phyloP scores from a whole-genome alignment of 345 rosid species.

The Populus tremula region DNA sequence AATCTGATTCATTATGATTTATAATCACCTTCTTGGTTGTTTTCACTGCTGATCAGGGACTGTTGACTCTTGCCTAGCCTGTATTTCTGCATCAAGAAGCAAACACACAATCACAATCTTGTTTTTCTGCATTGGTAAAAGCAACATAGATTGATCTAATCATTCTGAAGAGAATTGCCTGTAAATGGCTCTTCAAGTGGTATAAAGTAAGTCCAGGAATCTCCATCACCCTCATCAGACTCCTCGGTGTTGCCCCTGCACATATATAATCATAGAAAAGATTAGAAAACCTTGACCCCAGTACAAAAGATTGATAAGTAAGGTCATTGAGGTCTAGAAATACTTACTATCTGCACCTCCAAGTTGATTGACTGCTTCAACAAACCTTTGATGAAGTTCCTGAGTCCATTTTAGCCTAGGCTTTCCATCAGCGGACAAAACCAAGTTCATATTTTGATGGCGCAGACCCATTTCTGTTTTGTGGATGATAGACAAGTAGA shows the following conservation, averaged over 20 bases:
- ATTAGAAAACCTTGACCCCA: neutral
- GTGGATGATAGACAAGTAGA: conserved; percentile 19
- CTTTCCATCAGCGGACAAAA: conserved; percentile 83
- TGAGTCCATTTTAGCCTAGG: conserved; percentile 96
- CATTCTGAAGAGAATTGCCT: conserved; percentile 37
- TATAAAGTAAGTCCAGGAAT: conserved; percentile 87
- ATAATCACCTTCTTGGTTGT: conserved; percentile 36
- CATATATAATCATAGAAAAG: conserved; percentile 9
- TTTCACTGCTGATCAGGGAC: conserved; percentile 32
- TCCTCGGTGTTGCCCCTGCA: conserved; percentile 95
- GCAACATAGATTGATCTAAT: conserved; percentile 8
- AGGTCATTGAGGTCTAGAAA: neutral
- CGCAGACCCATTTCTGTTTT: conserved; percentile 37
- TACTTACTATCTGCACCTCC: conserved; percentile 83
- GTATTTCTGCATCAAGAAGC: conserved; percentile 62
- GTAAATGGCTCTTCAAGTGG: conserved; percentile 96
- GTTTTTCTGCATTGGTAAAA: neutral
- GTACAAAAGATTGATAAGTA: conserved; percentile 1
- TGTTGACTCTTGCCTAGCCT: conserved; percentile 83
- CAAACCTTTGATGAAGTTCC: conserved; percentile 85
- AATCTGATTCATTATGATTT: neutral
- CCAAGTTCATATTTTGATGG: conserved; percentile 61
- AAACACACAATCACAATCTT: neutral
- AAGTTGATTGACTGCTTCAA: conserved; percentile 71
- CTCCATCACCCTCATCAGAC: conserved; percentile 78